These are phyloP conservation scores for Vanderwaltozyma tropicalis DNA, from an alignment of 805 yeast species.

Conservation along the genomic window DNA sequence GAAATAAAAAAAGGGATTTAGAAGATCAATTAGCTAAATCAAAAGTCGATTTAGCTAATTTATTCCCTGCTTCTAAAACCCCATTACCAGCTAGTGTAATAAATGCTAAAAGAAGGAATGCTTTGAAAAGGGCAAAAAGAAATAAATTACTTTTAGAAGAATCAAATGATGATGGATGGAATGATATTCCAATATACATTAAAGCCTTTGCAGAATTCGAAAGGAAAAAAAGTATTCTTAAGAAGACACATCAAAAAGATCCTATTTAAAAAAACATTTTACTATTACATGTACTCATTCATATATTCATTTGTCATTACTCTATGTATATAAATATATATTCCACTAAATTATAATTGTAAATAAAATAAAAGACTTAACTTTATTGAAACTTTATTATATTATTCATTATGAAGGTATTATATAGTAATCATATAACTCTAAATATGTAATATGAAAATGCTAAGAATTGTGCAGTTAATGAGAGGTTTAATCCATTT, in stretches of 20 bases:
- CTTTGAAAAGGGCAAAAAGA: conserved; percentile 4
- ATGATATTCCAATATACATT: conserved; percentile 62
- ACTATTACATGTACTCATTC: neutral
- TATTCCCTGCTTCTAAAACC: conserved; percentile 27
- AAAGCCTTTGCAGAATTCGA: conserved; percentile 80
- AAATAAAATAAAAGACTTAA: neutral
- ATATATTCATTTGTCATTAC: neutral
- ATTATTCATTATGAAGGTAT: neutral
- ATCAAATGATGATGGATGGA: conserved; percentile 34
- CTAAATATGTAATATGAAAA: neutral
- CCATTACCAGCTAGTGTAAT: conserved; percentile 29
- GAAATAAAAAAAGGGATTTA: conserved; percentile 2
- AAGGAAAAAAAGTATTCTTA: conserved; percentile 42
- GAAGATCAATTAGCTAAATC: conserved; percentile 5
- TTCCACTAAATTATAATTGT: neutral
- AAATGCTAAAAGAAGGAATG: conserved; percentile 19
- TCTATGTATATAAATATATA: neutral
- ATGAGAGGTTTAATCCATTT: conserved; percentile 5
- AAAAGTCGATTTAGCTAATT: conserved; percentile 5
- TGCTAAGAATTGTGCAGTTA: neutral
- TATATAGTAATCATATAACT: neutral
- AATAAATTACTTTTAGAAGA: conserved; percentile 5
- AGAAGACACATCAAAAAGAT: neutral
- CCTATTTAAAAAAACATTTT: neutral
- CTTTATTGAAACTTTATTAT: neutral